Evolutionary conservation across 2,329 filamentous ascomycete species (phyloP), one percentile per base, ranked within the genome.

Genomic region (Cytospora chrysosperma): DNA sequence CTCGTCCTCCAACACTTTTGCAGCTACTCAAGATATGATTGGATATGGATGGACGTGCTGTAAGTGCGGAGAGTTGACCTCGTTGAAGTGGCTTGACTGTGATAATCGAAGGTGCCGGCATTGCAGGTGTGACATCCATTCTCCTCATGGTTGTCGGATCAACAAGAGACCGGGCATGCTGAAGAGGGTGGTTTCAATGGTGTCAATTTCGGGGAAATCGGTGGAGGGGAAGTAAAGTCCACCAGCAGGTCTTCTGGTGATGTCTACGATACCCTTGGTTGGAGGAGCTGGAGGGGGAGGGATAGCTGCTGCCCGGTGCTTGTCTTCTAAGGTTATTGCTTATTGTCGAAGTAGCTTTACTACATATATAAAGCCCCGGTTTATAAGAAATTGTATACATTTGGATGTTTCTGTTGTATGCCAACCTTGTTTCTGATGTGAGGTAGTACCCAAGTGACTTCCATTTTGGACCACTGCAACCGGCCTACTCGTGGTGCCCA

Each of bases 11-110:
- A 9, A 1, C 24, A 24, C n/a, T 47, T 24, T 8, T 4, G n/a
- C 43, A 47, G 24, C 26, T 7, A 2, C 24, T 17, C 12, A 8
- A 0, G 6, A 17, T 1, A 43, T 43, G 49, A 19, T 43, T 10
- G 59, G 63, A 0, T 53, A 30, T 10, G 60, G 56, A 3, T 65
- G 63, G 60, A 63, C 47, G 1, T 65, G 63, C n/a, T 65, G 63
- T 43, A 37, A 34, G 24, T 63, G 63, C 12, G 34, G 56, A 24
- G 21, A 5, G 4, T n/a, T 40, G 0, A 63, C 60, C 0, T 60
- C 60, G 1, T n/a, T 63, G 21, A 54, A 62, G 21, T 63, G 37
- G 27, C 21, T 63, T 8, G 52, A 65, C 47, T 65, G 64, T 15
- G 53, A 63, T n/a, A 28, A 56, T 19, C 28, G 15, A 1, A 40